These are phyloP conservation scores for Fusarium sp. DNA, from an alignment of 2,329 filamentous ascomycete species.

Conservation along the genomic window DNA sequence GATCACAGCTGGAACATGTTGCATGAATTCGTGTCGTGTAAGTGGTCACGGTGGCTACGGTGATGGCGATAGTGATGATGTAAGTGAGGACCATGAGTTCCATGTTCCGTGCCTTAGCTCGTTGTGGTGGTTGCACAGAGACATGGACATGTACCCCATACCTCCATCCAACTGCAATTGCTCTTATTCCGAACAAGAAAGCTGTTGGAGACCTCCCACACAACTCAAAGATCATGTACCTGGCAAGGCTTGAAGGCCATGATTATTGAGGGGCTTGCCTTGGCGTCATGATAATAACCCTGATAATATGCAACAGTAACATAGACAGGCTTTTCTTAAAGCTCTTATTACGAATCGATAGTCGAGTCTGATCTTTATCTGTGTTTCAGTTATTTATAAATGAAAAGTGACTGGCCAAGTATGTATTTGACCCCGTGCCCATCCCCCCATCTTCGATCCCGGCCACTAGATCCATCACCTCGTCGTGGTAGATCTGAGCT, in stretches of 20 bases:
- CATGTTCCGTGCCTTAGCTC: conserved; percentile 42
- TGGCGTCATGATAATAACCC: conserved; percentile 7
- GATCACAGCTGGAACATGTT: conserved; percentile 15
- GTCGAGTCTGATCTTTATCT: neutral
- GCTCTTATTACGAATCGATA: conserved; percentile 2
- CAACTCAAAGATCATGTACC: conserved; percentile 3
- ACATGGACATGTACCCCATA: conserved; percentile 30
- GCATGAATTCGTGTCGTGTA: conserved; percentile 32
- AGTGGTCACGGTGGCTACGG: conserved; percentile 35
- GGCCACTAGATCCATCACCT: conserved; percentile 30
- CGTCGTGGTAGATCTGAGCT: conserved; percentile 41
- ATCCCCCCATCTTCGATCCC: conserved; percentile 34
- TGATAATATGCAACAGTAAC: conserved; percentile 14
- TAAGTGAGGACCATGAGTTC: conserved; percentile 41
- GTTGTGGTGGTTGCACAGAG: conserved; percentile 40
- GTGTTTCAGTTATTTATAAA: conserved; percentile 13
- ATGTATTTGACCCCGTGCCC: conserved; percentile 19
- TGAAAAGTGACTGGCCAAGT: conserved; percentile 9
- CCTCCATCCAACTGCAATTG: conserved; percentile 15
- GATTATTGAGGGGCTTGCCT: conserved; percentile 8
- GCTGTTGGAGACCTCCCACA: conserved; percentile 12
- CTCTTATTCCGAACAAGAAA: conserved; percentile 13
- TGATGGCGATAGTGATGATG: conserved; percentile 40
- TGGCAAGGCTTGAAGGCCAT: conserved; percentile 11
- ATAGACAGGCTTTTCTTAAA: neutral